Evolutionary conservation across 2,329 filamentous ascomycete species (phyloP).

Genomic region (Apiospora hydei): DNA sequence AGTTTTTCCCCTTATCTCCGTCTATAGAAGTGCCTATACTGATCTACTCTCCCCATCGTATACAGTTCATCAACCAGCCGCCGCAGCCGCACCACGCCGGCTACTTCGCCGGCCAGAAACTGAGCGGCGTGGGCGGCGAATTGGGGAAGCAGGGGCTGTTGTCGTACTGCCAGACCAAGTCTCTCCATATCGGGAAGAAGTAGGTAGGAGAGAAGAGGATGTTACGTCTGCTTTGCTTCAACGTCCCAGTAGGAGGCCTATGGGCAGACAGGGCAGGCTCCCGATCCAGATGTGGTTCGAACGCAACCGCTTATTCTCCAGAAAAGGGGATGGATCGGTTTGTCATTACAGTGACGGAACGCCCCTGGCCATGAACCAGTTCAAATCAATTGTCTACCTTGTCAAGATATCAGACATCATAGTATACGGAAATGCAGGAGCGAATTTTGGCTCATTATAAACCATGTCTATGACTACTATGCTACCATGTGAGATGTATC

Average conservation of each 20-base stretch:
- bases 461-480: not conserved
- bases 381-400: not conserved
- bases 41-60: no score
- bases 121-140: constrained; percentile 45
- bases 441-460: not conserved
- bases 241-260: not conserved
- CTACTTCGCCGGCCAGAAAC: constrained; percentile 43
- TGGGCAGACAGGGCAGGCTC: not conserved
- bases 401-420: not conserved
- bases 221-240: not conserved
- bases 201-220: not conserved
- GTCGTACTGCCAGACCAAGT: constrained; percentile 44
- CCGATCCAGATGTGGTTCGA: not conserved
- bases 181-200: constrained; percentile 41
- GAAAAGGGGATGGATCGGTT: not conserved
- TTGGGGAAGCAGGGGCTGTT: constrained; percentile 43
- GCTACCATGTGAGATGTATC: not conserved
- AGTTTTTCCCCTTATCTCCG: not conserved
- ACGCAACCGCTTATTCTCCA: not conserved
- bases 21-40: no score
- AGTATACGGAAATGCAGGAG: not conserved
- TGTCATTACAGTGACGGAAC: not conserved
- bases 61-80: constrained; percentile 53
- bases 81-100: constrained; percentile 42
- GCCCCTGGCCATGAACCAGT: not conserved